A percentile compares a stretch with the other conserved stretches of the same genome.
Conservation (phyloP, 2,329 filamentous ascomycete species). For the Colletotrichum caudatum region DNA sequence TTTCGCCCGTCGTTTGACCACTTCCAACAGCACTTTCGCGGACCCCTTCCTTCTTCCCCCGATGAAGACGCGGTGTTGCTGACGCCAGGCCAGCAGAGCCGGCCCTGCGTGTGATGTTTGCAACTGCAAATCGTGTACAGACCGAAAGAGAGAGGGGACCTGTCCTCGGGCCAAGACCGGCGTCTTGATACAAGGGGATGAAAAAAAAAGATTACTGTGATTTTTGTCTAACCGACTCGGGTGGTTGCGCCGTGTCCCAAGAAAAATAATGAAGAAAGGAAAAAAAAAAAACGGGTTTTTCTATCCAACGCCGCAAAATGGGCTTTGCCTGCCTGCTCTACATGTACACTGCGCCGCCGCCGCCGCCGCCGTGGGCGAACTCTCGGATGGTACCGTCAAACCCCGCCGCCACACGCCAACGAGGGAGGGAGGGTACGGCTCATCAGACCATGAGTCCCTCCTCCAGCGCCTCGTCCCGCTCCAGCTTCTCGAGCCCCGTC, state of each 20-base stretch:
- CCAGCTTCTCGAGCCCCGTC: conserved; percentile 66
- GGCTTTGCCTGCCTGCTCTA: conserved; percentile 23
- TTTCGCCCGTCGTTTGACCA: conserved; percentile 2
- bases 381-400: neutral
- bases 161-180: neutral
- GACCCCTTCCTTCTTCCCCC: no score
- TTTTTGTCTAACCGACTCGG: neutral
- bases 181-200: neutral
- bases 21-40: no score
- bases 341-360: neutral
- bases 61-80: neutral
- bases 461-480: conserved; percentile 66
- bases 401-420: neutral
- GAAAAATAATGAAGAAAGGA: neutral
- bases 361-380: neutral
- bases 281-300: conserved; percentile 9
- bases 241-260: conserved; percentile 18
- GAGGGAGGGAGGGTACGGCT: neutral
- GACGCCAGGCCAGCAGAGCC: neutral
- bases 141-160: neutral
- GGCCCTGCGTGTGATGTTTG: neutral
- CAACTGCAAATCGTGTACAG: conserved; percentile 3
- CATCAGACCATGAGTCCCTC: conserved; percentile 57
- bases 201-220: neutral
- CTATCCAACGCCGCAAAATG: conserved; percentile 36